Conservation (phyloP, 345 rosid species). For the Anastatica hierochuntica region DNA sequence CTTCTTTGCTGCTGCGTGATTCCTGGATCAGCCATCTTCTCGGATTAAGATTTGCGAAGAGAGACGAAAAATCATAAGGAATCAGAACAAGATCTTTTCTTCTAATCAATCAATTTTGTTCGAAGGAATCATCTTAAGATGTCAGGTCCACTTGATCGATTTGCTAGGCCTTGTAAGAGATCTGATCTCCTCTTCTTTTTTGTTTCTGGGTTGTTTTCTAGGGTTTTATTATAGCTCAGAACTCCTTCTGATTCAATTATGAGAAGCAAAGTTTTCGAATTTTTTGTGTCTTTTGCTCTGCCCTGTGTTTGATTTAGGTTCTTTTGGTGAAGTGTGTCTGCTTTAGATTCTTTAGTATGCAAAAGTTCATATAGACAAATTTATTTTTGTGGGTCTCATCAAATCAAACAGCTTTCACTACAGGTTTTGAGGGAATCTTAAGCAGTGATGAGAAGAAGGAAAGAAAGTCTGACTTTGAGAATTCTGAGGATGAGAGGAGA, state of each 20-base stretch:
- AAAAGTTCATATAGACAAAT: neutral
- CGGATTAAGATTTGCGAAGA: neutral
- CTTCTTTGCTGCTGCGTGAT: slow-evolving; percentile 13
- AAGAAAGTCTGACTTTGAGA: slow-evolving; percentile 90
- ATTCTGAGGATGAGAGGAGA: slow-evolving; percentile 96
- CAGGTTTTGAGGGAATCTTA: slow-evolving; percentile 84
- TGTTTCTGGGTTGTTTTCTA: neutral
- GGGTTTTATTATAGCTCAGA: slow-evolving; percentile 22
- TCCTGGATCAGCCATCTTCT: slow-evolving; percentile 23
- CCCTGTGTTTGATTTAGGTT: neutral
- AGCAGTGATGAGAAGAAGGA: slow-evolving; percentile 94
- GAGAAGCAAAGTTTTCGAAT: neutral
- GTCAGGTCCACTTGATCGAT: slow-evolving; percentile 98
- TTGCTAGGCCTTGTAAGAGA: slow-evolving; percentile 93
- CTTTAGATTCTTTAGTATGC: no score
- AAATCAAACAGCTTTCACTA: slow-evolving; percentile 16
- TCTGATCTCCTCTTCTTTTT: slow-evolving; percentile 1
- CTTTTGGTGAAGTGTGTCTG: neutral
- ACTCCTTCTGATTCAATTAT: neutral
- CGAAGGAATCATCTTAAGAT: slow-evolving; percentile 32
- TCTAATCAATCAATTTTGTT: neutral
- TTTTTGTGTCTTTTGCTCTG: neutral
- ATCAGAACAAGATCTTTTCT: no score
- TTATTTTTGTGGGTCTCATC: neutral
- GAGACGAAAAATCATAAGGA: slow-evolving; percentile 3